Evolutionary conservation across 1,284 basidiomycete species (phyloP).

Genomic region (Trichosporon faecale): DNA sequence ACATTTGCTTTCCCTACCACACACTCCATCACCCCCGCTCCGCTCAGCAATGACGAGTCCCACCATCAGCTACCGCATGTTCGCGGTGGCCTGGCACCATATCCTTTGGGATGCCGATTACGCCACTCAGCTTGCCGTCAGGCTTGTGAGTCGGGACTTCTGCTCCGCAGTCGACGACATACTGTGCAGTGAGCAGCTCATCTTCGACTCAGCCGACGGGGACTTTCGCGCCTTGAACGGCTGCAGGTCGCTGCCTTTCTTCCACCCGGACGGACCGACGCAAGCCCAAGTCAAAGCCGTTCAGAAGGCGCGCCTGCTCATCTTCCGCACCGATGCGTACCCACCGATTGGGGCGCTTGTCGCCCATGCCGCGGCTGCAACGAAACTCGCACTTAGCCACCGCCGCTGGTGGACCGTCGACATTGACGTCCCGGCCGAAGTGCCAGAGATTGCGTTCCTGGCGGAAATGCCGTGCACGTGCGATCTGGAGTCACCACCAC

Average conservation of each 20-base stretch:
- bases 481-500: neutral
- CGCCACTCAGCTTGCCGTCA: neutral
- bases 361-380: neutral
- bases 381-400: neutral
- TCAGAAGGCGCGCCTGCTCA: neutral
- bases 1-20: no score
- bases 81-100: neutral
- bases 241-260: neutral
- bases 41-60: no score
- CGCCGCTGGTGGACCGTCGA: neutral
- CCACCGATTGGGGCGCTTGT: neutral
- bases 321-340: neutral
- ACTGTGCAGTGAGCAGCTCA: neutral
- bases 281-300: neutral
- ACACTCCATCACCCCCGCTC: no score
- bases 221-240: no score
- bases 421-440: neutral
- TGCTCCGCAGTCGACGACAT: neutral
- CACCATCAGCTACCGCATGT: neutral
- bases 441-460: neutral
- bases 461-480: neutral
- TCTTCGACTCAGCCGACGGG: no score
- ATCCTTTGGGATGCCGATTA: neutral
- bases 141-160: neutral
- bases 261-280: neutral